These are phyloP conservation scores for Phialocephala sp. DNA, from an alignment of 2,329 filamentous ascomycete species.

Conservation along the genomic window DNA sequence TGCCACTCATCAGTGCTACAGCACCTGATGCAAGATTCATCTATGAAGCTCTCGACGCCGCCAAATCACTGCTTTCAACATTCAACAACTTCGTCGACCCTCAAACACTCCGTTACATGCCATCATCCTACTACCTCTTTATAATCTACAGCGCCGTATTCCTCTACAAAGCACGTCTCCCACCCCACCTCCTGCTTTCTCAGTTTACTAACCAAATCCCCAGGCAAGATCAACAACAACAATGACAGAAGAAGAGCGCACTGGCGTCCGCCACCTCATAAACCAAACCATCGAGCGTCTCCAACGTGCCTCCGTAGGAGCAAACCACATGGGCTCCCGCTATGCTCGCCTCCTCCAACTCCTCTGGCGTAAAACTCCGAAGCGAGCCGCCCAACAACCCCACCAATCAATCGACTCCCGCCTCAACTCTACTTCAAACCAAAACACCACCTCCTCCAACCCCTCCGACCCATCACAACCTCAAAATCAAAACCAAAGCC, in stretches of 20 bases:
- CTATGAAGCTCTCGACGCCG: slow-evolving; percentile 68
- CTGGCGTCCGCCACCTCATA: slow-evolving; percentile 62
- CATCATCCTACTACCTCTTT: slow-evolving; percentile 66
- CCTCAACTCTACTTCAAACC: not conserved
- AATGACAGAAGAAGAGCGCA: slow-evolving; percentile 50
- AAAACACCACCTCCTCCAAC: not conserved
- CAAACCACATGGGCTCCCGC: slow-evolving; percentile 64
- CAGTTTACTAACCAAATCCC: not conserved
- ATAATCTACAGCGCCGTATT: slow-evolving; percentile 69
- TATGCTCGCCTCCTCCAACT: slow-evolving; percentile 66
- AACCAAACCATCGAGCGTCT: slow-evolving; percentile 63
- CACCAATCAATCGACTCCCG: slow-evolving; percentile 20
- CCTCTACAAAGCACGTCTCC: slow-evolving; percentile 63
- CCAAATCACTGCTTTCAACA: slow-evolving; percentile 64
- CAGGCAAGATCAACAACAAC: slow-evolving; percentile 38
- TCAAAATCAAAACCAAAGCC: slow-evolving; percentile 2
- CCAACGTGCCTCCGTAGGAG: slow-evolving; percentile 60
- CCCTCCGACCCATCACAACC: not conserved
- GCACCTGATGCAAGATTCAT: slow-evolving; percentile 70
- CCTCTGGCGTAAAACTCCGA: slow-evolving; percentile 56
- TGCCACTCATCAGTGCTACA: slow-evolving; percentile 50
- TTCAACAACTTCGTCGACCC: slow-evolving; percentile 65
- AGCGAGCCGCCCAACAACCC: slow-evolving; percentile 15
- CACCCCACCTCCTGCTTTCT: too few relatives aligned
- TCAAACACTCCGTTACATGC: slow-evolving; percentile 66